Evolutionary conservation across 306 rosid species (phyloP).

Genomic region (Lathyrus tuberosus): DNA sequence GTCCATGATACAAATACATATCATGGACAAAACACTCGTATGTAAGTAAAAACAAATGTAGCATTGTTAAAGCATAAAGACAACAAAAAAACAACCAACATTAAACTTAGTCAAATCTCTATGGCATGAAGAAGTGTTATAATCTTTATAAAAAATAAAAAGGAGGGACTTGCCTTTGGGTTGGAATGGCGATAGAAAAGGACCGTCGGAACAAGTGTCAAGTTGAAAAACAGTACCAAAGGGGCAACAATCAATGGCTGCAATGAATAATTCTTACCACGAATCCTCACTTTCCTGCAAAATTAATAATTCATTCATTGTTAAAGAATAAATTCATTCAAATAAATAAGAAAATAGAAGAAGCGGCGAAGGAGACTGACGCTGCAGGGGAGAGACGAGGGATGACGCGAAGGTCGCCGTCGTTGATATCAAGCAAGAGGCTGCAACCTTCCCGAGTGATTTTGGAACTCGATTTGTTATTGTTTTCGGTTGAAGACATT

Average conservation of each 20-base stretch:
- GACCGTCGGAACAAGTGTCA: conserved; percentile 57
- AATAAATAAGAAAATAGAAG: too few species aligned
- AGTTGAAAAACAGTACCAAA: conserved; percentile 83
- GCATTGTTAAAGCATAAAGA: too few species aligned
- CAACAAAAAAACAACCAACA: too few species aligned
- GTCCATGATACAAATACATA: too few species aligned
- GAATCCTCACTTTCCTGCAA: conserved; percentile 15
- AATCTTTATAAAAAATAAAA: too few species aligned
- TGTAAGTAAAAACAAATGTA: too few species aligned
- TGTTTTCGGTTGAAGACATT: conserved; percentile 5
- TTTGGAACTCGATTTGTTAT: conserved; percentile 31
- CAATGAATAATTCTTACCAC: conserved; percentile 72
- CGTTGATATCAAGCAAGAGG: conserved; percentile 89
- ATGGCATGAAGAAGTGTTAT: too few species aligned
- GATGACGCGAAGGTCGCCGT: conserved; percentile 73
- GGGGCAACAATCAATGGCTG: conserved; percentile 68
- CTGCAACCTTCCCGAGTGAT: conserved; percentile 88
- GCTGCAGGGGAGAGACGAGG: conserved; percentile 82
- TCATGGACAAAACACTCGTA: too few species aligned
- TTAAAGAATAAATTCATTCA: too few species aligned
- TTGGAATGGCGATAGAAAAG: conserved; percentile 51
- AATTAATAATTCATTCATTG: too few species aligned
- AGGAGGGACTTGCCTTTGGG: conserved; percentile 30
- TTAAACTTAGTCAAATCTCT: too few species aligned
- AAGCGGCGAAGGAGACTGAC: conserved; percentile 47